Percentiles rank a stretch among this genome's conserved stretches.
These are phyloP conservation scores for Fusarium sp. DNA, from an alignment of 2,329 filamentous ascomycete species.

Conservation along the genomic window DNA sequence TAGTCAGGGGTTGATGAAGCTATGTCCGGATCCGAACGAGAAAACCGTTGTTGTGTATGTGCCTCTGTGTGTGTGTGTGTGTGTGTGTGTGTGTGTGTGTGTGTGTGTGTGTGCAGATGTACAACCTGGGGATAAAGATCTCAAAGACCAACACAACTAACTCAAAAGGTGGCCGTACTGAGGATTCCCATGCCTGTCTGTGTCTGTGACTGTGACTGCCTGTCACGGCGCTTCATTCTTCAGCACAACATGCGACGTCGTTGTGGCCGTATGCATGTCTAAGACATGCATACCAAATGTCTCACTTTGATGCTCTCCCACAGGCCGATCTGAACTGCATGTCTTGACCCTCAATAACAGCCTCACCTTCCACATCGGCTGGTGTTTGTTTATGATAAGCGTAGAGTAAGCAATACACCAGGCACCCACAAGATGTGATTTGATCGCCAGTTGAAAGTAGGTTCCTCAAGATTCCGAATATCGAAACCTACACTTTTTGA, in stretches of 20 bases:
- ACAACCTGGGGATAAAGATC: conserved; percentile 16
- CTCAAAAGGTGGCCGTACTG: too few species aligned
- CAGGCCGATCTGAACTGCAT: conserved; percentile 51
- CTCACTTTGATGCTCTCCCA: conserved; percentile 54
- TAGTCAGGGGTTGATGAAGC: conserved; percentile 21
- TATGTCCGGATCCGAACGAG: conserved; percentile 3
- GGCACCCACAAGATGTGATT: not conserved
- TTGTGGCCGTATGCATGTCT: conserved; percentile 52
- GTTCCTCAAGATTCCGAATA: not conserved
- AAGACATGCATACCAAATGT: conserved; percentile 55
- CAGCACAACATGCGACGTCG: conserved; percentile 44
- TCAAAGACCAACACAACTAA: not conserved
- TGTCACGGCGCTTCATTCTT: conserved; percentile 26
- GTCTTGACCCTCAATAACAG: conserved; percentile 42
- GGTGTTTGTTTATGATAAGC: conserved; percentile 14
- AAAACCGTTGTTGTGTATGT: not conserved
- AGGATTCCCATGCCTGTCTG: too few species aligned
- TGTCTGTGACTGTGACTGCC: conserved; percentile 18
- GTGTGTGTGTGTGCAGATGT: not conserved
- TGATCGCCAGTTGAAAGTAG: not conserved
- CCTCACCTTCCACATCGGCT: conserved; percentile 23
- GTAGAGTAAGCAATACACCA: conserved; percentile 31
- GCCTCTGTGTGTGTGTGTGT: too few species aligned
- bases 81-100: not conserved
- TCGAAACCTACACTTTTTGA: not conserved